A percentile compares a stretch with the other conserved stretches of the same genome.
Evolutionary conservation across 2,329 filamentous ascomycete genomes (phyloP).

Genomic region (Phyllosticta citrichinensis): DNA sequence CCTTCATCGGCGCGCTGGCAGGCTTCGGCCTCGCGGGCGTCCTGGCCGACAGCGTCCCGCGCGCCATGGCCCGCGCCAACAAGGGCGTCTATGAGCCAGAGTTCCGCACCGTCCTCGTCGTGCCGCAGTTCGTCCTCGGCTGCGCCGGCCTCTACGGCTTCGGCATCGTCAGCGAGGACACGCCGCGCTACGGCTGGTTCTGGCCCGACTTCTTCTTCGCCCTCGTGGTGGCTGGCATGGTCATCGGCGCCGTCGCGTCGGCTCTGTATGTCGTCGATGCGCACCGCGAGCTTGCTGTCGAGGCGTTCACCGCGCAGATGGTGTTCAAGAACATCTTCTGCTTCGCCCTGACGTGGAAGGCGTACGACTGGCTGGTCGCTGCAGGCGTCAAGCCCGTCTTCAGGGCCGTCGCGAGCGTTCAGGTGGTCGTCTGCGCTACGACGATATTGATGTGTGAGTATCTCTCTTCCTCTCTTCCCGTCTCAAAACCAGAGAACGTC

Average conservation of each 20-base stretch:
- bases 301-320: conserved; percentile 80
- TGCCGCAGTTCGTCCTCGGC: conserved; percentile 71
- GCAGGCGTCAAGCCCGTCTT: conserved; percentile 56
- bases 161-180: conserved; percentile 58
- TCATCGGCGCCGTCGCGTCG: conserved; percentile 76
- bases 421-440: conserved; percentile 64
- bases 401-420: conserved; percentile 61
- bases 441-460: conserved; percentile 72
- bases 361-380: conserved; percentile 69
- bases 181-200: conserved; percentile 55
- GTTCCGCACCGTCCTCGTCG: conserved; percentile 72
- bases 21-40: conserved; percentile 69
- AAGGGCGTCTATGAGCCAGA: conserved; percentile 82
- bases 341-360: conserved; percentile 73
- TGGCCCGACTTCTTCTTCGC: conserved; percentile 74
- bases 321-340: conserved; percentile 95
- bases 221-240: conserved; percentile 80
- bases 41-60: conserved; percentile 63
- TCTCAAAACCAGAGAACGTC: not conserved
- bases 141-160: conserved; percentile 77
- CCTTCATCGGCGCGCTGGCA: conserved; percentile 71
- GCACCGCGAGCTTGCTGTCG: conserved; percentile 78
- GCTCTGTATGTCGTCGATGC: conserved; percentile 88
- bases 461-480: not conserved
- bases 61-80: conserved; percentile 62